A percentile compares a stretch with the other conserved stretches of the same genome.
These are phyloP conservation scores for Fusarium drepaniforme DNA, from an alignment of 2,329 filamentous ascomycete species.

Conservation along the genomic window DNA sequence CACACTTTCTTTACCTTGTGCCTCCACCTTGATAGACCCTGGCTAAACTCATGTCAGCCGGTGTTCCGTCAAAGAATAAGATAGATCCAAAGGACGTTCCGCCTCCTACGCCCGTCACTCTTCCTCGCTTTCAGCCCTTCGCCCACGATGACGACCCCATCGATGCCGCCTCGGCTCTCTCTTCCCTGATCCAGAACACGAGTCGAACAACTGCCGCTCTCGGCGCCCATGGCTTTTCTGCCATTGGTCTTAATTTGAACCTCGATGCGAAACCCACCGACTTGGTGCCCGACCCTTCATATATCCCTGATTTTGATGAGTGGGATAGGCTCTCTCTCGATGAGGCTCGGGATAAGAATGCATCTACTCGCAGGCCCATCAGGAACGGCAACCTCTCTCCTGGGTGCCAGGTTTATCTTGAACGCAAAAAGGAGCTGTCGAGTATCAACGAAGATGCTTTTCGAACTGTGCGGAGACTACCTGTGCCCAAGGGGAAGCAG, in stretches of 20 bases:
- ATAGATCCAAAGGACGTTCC: conserved; percentile 65
- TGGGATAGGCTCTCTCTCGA: conserved; percentile 65
- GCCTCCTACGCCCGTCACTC: conserved; percentile 66
- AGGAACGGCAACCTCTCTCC: conserved; percentile 68
- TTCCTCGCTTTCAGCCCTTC: conserved; percentile 61
- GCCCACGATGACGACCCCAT: conserved; percentile 47
- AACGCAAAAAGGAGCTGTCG: conserved; percentile 69
- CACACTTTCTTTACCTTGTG: conserved; percentile 17
- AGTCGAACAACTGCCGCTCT: conserved; percentile 58
- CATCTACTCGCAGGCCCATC: conserved; percentile 60
- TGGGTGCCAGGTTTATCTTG: conserved; percentile 68
- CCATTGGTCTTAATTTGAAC: conserved; percentile 68
- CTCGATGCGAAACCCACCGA: conserved; percentile 61
- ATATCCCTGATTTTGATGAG: conserved; percentile 64
- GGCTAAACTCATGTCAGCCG: conserved; percentile 44
- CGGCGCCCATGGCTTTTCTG: conserved; percentile 63
- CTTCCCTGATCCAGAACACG: conserved; percentile 64
- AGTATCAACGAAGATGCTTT: conserved; percentile 70
- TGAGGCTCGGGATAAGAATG: conserved; percentile 61
- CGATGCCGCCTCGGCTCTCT: conserved; percentile 54
- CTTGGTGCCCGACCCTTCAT: conserved; percentile 66
- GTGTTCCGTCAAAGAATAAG: conserved; percentile 44
- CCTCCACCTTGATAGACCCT: conserved; percentile 31
- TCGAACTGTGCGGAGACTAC: conserved; percentile 70
- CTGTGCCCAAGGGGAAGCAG: conserved; percentile 64